Percentiles rank a stretch among this genome's conserved stretches.
Evolutionary conservation across 352 stramenopile species (phyloP).

Genomic region (Pythium chondricola): DNA sequence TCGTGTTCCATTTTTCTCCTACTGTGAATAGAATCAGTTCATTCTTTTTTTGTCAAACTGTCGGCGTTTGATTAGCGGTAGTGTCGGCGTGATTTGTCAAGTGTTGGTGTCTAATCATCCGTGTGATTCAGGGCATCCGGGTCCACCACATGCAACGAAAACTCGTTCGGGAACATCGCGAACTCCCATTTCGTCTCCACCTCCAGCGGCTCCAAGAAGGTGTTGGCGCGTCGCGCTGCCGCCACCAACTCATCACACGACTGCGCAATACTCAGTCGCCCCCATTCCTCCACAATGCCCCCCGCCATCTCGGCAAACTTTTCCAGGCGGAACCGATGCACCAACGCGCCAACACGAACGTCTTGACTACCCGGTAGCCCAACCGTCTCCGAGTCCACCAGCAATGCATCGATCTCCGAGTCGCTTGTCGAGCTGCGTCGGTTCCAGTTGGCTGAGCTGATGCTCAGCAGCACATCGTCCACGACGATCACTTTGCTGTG

Average conservation of each 20-base stretch:
- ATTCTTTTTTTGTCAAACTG: too few species aligned
- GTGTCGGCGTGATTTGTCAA: too few species aligned
- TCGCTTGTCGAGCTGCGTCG: conserved; percentile 78
- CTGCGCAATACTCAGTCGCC: not conserved
- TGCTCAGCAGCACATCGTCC: conserved; percentile 81
- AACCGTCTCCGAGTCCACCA: conserved; percentile 37
- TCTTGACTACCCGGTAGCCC: too few species aligned
- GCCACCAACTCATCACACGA: not conserved
- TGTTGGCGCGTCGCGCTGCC: not conserved
- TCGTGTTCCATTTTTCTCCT: too few species aligned
- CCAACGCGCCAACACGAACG: not conserved
- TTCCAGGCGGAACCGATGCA: conserved; percentile 2
- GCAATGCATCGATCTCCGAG: conserved; percentile 50
- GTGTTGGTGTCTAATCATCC: too few species aligned
- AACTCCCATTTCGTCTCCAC: conserved; percentile 14
- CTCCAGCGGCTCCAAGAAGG: conserved; percentile 3
- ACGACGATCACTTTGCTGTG: conserved; percentile 75
- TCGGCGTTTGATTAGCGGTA: too few species aligned
- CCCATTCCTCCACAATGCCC: not conserved
- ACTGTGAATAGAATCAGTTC: too few species aligned
- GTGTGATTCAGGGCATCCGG: conserved; percentile 11
- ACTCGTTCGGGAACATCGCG: conserved; percentile 3
- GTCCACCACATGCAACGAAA: conserved; percentile 9
- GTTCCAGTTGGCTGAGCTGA: conserved; percentile 91
- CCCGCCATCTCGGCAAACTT: conserved; percentile 8